A percentile compares a stretch with the other conserved stretches of the same genome.
These are phyloP conservation scores for Xerophyta viscosa DNA, from an alignment of 106 monocot genomes.

Conservation along the genomic window DNA sequence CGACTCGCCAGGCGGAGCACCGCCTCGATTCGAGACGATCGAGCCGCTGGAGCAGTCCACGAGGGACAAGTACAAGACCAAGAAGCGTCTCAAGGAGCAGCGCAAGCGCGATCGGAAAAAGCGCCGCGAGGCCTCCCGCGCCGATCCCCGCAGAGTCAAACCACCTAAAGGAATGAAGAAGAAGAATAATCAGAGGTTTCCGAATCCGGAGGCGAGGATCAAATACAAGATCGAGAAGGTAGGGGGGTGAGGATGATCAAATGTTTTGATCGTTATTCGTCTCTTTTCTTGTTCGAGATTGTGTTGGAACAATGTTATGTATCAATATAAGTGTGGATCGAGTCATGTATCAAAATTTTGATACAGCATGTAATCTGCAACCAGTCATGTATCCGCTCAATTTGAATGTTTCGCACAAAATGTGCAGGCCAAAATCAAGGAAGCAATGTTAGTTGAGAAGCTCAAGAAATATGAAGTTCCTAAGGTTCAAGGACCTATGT, in stretches of 20 bases:
- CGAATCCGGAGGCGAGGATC: slow-evolving; percentile 6
- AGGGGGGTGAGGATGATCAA: not conserved
- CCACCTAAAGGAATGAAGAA: slow-evolving; percentile 5
- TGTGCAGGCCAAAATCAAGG: slow-evolving; percentile 75
- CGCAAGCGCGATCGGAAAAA: slow-evolving; percentile 8
- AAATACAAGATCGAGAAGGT: slow-evolving; percentile 20
- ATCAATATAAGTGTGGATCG: too few relatives aligned
- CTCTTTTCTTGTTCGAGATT: not conserved
- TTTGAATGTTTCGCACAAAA: not conserved
- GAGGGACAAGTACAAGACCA: slow-evolving; percentile 13
- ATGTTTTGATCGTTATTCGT: not conserved
- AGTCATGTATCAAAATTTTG: not conserved
- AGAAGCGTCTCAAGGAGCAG: slow-evolving; percentile 11
- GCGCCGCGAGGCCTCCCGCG: slow-evolving; percentile 1
- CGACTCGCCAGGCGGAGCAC: not conserved
- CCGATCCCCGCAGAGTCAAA: slow-evolving; percentile 2
- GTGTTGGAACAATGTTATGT: not conserved
- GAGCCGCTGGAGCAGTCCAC: slow-evolving; percentile 1
- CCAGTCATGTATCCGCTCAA: not conserved
- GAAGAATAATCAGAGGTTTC: slow-evolving; percentile 10
- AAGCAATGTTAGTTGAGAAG: slow-evolving; percentile 66
- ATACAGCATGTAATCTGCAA: not conserved
- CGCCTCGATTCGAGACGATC: slow-evolving; percentile 13
- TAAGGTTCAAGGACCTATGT: slow-evolving; percentile 60
- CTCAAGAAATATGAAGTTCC: slow-evolving; percentile 76